Conservation (phyloP, 2,329 filamentous ascomycete species). For the Trichoderma oligosporum region DNA sequence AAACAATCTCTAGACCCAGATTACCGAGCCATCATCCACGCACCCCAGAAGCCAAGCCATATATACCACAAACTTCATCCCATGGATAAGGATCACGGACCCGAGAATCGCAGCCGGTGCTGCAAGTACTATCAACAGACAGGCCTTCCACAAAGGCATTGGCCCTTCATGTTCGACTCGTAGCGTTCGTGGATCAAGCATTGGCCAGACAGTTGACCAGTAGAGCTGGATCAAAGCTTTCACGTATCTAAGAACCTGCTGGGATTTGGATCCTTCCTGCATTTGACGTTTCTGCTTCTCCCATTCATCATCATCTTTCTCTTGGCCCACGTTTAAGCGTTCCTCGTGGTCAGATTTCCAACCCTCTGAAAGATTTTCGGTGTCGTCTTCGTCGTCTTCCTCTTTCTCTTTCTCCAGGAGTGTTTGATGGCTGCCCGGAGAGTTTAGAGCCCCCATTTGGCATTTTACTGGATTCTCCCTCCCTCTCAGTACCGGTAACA, state of each 20-base stretch:
- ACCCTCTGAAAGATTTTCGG: conserved; percentile 28
- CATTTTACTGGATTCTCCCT: not conserved
- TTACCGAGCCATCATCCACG: not conserved
- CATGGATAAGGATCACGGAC: conserved; percentile 27
- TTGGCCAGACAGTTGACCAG: conserved; percentile 37
- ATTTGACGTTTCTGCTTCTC: conserved; percentile 13
- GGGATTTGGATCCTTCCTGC: conserved; percentile 17
- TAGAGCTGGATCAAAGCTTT: conserved; percentile 30
- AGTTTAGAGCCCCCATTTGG: conserved; percentile 14
- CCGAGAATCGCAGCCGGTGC: conserved; percentile 28
- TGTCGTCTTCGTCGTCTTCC: conserved; percentile 31
- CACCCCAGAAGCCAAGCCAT: conserved; percentile 20
- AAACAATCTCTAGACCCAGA: not conserved
- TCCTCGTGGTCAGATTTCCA: not conserved
- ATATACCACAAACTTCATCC: conserved; percentile 26
- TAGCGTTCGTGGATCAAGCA: conserved; percentile 36
- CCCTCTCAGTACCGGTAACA: not conserved
- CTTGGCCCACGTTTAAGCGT: too few relatives aligned
- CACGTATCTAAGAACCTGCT: not conserved
- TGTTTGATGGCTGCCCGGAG: conserved; percentile 31
- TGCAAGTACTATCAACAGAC: conserved; percentile 27
- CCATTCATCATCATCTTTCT: not conserved
- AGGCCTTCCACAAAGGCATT: conserved; percentile 27
- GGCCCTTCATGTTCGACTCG: conserved; percentile 30
- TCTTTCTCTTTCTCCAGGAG: conserved; percentile 25